A percentile compares a stretch with the other conserved stretches of the same genome.
phyloP scores from a whole-genome alignment of 139 green algal species.

The Closterium sp. region DNA sequence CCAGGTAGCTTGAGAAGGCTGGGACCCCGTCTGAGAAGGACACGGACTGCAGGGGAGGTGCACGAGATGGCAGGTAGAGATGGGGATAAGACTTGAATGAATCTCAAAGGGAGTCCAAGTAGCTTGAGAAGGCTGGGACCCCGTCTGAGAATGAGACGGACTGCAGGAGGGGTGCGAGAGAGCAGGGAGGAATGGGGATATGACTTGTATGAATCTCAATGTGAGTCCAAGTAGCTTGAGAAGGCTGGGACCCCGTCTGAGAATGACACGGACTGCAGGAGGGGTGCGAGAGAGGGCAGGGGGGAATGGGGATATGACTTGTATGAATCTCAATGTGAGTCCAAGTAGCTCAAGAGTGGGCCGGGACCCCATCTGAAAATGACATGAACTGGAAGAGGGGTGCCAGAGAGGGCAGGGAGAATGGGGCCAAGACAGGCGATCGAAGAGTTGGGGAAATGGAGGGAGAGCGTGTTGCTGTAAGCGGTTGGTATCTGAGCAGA shows the following conservation, averaged over 20 bases:
- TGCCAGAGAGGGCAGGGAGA: neutral
- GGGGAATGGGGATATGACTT: neutral
- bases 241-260: neutral
- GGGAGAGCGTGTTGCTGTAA: too few species aligned
- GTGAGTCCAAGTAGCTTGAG: neutral
- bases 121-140: conserved; percentile 75
- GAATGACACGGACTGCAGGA: neutral
- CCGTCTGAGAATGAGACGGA: conserved; percentile 84
- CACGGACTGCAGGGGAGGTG: conserved; percentile 66
- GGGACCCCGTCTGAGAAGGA: conserved; percentile 83
- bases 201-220: neutral
- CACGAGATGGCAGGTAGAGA: neutral
- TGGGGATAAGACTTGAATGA: too few species aligned
- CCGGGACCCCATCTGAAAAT: neutral
- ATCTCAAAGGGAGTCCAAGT: neutral
- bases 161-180: conserved; percentile 45
- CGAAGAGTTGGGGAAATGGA: too few species aligned
- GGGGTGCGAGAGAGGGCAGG: neutral
- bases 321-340: too few species aligned
- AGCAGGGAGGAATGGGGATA: neutral
- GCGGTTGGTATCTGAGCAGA: too few species aligned
- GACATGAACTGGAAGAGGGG: neutral
- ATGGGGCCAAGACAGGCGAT: too few species aligned
- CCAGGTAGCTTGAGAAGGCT: conserved; percentile 90
- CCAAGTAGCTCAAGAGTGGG: too few species aligned